Base-by-base conservation (phyloP, 768 basidiomycete genomes). In the Phaffia australis region DNA sequence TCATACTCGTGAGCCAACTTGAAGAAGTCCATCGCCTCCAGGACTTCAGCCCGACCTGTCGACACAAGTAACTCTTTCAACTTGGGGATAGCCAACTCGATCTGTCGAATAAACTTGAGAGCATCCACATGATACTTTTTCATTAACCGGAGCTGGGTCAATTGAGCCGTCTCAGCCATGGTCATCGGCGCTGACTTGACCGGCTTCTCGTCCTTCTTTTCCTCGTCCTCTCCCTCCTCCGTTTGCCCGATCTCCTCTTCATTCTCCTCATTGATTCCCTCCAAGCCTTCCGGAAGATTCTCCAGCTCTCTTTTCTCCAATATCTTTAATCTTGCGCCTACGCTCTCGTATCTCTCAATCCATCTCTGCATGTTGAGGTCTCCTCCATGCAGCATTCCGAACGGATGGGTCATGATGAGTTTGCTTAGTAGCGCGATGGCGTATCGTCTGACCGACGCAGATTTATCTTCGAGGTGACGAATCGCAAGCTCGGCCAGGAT, bases 41-140 rank as follows among this genome's bases (percentile, higher is more conserved):
- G 72, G 0, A 79, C 79, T 69, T 80, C 79, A 29, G 78, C 74
- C 66, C 78, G 79, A 55, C 73, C 77, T 19, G 77, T 97, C 58
- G 88, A 90, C 1, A 89, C 91, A 30, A 98, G 81, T 6, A 99
- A 76, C 71, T 87, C 83, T 60, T 82, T 82, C 55, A 95, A 81
- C 1, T 80, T 81, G 5, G 85, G 84, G 80, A 89, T 85, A 2
- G 87, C 85, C 19, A 76, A 74, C 72, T 86, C 85, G 49, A 87
- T 76, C 69, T 81, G 79, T 52, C 80, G 80, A 72, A 97, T 93
- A 75, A 98, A 98, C 64, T 76, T 80, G 50, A 97, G 79, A 3
- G 86, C 90, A 73, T 97, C 94, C 4, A 82, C 79, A 73, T 87
- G 90, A 77, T 91, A 95, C 72, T 87, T 87, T 76, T 88, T 93